Evolutionary conservation across 176 grass and related monocot species (phyloP), one percentile per base, ranked within the genome.

Genomic region (Puccinellia tenuiflora): DNA sequence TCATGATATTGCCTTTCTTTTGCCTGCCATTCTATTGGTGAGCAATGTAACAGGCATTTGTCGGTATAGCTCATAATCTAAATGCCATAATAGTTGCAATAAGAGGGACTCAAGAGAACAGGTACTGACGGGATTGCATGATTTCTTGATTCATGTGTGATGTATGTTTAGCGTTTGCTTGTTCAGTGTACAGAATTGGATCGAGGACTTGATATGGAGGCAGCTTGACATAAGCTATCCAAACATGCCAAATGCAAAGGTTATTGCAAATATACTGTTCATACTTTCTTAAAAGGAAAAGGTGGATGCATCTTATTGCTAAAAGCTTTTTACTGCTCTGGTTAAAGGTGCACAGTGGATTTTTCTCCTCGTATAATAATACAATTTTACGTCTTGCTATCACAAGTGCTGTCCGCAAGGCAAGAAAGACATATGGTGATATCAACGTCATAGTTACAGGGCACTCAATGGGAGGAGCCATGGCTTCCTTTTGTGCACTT

Each of bases 81-180:
- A 91, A 90, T 86, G 79, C 92, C 38, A 88, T 87, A 40, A 84
- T 98, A 60, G 80, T 98, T 81, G 85, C 91, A 30, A 94, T 98
- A 63, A 98, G 92, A 81, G 96, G 96, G 80, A 98, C 96, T 85
- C 96, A 98, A 91, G 92, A 93, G 73, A 93, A 98, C 77, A 98
- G 96, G 96, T 95, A 85, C 67, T 81, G 14, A 37, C 14, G 10
- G 48, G 35, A 75, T 48, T 75, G 35, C 54, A 79, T 46, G 16
- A 73, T 50, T 79, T 73, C 55, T 47, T 40, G 30, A 22, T 68
- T 65, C 33, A 81, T 15, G 29, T 50, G 22, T 53, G 40, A 65
- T 82, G 39, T 70, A 39, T 72, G 1, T 79, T 28, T 62, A 45
- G 14, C 30, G 70, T 66, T 83, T 83, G 30, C 48, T 78, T 86